A percentile compares a stretch with the other conserved stretches of the same genome.
phyloP scores from a whole-genome alignment of 345 rosid genomes.

The Mercurialis annua region DNA sequence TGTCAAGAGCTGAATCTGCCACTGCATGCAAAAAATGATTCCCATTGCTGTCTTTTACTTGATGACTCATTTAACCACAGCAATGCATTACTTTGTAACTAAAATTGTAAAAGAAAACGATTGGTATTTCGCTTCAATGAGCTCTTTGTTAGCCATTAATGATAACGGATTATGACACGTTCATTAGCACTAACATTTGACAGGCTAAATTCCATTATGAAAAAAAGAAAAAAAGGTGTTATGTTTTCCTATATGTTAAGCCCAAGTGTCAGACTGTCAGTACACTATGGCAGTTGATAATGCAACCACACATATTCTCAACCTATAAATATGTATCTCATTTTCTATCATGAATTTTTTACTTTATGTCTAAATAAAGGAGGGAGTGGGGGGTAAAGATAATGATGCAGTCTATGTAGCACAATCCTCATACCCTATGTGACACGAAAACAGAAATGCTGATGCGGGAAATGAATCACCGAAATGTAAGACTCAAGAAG shows the following conservation, averaged over 20 bases:
- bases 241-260: background rate
- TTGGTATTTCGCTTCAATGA: background rate
- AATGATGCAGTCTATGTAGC: background rate
- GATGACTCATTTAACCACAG: background rate
- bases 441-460: too few species aligned
- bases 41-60: background rate
- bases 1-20: constrained; percentile 43
- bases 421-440: background rate
- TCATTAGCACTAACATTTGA: background rate
- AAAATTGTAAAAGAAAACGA: background rate
- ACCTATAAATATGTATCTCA: background rate
- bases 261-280: background rate
- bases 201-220: background rate
- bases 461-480: too few species aligned
- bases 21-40: background rate
- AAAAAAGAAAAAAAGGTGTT: background rate
- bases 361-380: background rate
- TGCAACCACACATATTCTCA: background rate
- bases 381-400: background rate
- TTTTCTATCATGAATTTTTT: background rate
- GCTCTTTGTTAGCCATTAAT: background rate
- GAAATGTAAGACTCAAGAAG: too few species aligned
- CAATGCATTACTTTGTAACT: background rate
- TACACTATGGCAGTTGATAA: background rate
- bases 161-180: background rate